Conservation (phyloP, 306 rosid genomes). For the Acmispon strigosus region DNA sequence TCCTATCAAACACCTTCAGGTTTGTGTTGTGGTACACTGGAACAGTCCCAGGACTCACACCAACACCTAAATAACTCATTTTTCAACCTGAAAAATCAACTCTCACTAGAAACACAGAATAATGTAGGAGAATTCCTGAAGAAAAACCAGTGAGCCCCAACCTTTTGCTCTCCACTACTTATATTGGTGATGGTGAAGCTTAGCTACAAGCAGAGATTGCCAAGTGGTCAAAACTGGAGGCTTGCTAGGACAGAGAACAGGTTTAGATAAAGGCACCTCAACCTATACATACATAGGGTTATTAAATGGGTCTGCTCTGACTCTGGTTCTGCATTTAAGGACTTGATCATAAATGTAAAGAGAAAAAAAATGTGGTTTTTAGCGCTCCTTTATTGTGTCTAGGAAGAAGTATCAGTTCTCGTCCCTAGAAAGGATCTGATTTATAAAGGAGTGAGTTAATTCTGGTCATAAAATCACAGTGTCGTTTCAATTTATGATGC, state of each 20-base stretch:
- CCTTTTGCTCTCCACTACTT: constrained; percentile 5
- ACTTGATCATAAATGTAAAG: neutral
- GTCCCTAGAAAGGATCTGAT: constrained; percentile 35
- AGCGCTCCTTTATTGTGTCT: constrained; percentile 24
- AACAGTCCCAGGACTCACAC: constrained; percentile 78
- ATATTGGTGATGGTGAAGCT: constrained; percentile 20
- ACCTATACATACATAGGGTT: neutral
- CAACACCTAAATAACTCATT: constrained; percentile 73
- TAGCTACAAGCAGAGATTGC: constrained; percentile 17
- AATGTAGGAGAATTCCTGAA: neutral
- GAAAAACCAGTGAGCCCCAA: neutral
- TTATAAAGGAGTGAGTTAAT: constrained; percentile 20
- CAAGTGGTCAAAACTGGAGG: constrained; percentile 51
- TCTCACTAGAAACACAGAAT: neutral
- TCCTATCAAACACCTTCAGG: constrained; percentile 44
- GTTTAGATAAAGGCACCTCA: constrained; percentile 19
- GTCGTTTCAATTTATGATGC: constrained; percentile 22
- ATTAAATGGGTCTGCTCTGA: constrained; percentile 34
- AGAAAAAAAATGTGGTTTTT: constrained; percentile 20
- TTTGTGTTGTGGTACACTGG: constrained; percentile 53
- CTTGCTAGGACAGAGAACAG: constrained; percentile 13
- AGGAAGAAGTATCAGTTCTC: constrained; percentile 29
- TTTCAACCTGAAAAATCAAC: constrained; percentile 5
- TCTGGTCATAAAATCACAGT: neutral
- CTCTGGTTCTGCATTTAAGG: constrained; percentile 40